Evolutionary conservation across 495 filamentous ascomycete genomes (phyloP).

Genomic region (Annulohypoxylon maeteangense): DNA sequence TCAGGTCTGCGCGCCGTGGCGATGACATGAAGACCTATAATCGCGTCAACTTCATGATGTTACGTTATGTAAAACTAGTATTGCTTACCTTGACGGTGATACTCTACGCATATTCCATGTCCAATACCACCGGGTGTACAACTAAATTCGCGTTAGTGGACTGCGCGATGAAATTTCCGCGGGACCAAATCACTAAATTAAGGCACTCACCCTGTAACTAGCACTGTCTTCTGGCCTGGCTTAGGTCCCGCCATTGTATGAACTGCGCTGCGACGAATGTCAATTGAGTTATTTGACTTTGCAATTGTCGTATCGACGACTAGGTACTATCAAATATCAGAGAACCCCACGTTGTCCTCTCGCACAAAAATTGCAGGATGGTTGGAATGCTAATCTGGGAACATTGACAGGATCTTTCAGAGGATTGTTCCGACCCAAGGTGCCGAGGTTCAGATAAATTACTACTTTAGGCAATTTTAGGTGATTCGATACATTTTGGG

Average conservation of each 20-base stretch:
- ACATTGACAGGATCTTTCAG: neutral
- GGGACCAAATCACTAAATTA: neutral
- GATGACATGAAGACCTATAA: conserved; percentile 62
- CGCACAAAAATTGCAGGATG: neutral
- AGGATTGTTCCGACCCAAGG: neutral
- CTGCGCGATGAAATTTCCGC: neutral
- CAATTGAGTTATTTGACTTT: neutral
- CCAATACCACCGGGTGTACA: conserved; percentile 67
- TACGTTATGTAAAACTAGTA: neutral
- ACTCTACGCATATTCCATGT: conserved; percentile 60
- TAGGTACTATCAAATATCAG: neutral
- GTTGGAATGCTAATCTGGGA: neutral
- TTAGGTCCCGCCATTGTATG: conserved; percentile 31
- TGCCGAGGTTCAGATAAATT: neutral
- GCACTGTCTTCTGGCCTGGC: conserved; percentile 59
- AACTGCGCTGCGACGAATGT: neutral
- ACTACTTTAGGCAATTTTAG: neutral
- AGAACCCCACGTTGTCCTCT: neutral
- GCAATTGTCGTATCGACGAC: neutral
- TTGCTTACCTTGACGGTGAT: conserved; percentile 57
- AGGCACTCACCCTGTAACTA: conserved; percentile 60
- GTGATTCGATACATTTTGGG: neutral
- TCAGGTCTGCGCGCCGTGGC: conserved; percentile 63
- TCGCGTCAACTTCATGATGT: neutral
- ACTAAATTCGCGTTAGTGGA: conserved; percentile 43